Percentiles rank a stretch among this genome's conserved stretches.
Conservation (phyloP, 306 rosid species). For the Amphicarpaea edgeworthii region DNA sequence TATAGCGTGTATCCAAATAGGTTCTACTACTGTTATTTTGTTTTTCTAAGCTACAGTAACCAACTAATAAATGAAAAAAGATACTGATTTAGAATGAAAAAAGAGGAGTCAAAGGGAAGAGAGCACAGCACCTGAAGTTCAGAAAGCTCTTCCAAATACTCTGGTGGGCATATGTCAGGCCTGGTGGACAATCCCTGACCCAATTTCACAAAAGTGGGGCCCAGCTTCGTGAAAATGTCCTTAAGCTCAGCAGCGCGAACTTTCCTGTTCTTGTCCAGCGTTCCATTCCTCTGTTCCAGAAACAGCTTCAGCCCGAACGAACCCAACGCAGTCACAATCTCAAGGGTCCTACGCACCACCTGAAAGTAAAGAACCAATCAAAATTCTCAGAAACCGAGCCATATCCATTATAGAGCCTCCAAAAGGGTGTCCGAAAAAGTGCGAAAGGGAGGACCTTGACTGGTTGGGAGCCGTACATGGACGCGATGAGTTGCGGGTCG, state of each 20-base stretch:
- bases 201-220: slow-evolving; percentile 89
- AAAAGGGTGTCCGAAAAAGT: background rate
- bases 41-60: background rate
- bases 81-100: background rate
- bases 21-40: too few species aligned
- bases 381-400: slow-evolving; percentile 4
- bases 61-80: background rate
- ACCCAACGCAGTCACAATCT: slow-evolving; percentile 63
- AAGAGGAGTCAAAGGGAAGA: slow-evolving; percentile 14
- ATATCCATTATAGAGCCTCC: background rate
- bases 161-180: slow-evolving; percentile 88
- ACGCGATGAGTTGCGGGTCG: slow-evolving; percentile 63
- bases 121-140: slow-evolving; percentile 71
- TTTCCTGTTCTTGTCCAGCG: slow-evolving; percentile 64
- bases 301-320: slow-evolving; percentile 72
- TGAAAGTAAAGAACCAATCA: background rate
- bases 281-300: slow-evolving; percentile 72
- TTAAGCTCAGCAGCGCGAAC: slow-evolving; percentile 73
- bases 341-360: slow-evolving; percentile 73
- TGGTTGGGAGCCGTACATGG: slow-evolving; percentile 62
- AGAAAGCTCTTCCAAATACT: slow-evolving; percentile 89
- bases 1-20: too few species aligned
- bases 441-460: slow-evolving; percentile 54
- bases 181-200: slow-evolving; percentile 94
- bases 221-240: slow-evolving; percentile 67